Evolutionary conservation across 2,329 filamentous ascomycete species (phyloP).

Genomic region (Thyridium curvatum): DNA sequence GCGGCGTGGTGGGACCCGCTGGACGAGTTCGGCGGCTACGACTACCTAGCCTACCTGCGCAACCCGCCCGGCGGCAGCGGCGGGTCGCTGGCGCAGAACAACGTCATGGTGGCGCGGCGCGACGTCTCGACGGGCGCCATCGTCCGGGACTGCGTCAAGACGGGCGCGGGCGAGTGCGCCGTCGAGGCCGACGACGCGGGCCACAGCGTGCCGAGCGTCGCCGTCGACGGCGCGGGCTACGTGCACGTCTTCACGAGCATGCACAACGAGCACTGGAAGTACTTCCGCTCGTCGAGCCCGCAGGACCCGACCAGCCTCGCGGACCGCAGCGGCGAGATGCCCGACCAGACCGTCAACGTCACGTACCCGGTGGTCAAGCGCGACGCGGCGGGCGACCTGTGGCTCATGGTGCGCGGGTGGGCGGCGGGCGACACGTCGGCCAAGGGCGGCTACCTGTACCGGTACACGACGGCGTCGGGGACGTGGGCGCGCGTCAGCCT

Average conservation of each 20-base stretch:
- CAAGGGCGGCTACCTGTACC: constrained; percentile 10
- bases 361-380: constrained; percentile 12
- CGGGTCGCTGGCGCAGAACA: constrained; percentile 14
- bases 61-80: constrained; percentile 14
- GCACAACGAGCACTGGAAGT: constrained; percentile 18
- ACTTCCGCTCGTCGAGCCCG: constrained; percentile 13
- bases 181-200: constrained; percentile 14
- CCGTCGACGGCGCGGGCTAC: constrained; percentile 16
- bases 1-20: constrained; percentile 18
- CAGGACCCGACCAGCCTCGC: constrained; percentile 14
- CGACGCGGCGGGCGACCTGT: constrained; percentile 9
- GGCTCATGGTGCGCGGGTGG: constrained; percentile 11
- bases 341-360: constrained; percentile 10
- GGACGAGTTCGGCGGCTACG: constrained; percentile 15
- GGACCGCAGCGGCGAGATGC: constrained; percentile 13
- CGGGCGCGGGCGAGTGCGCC: constrained; percentile 9
- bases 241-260: constrained; percentile 20
- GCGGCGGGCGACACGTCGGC: constrained; percentile 6
- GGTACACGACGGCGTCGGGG: constrained; percentile 7
- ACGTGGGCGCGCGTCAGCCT: constrained; percentile 8
- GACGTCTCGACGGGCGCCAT: constrained; percentile 10
- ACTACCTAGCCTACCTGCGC: constrained; percentile 14
- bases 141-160: constrained; percentile 14
- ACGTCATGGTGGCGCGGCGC: constrained; percentile 16
- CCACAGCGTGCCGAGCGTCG: constrained; percentile 14